A percentile compares a stretch with the other conserved stretches of the same genome.
These are phyloP conservation scores for Helicocarpus griseus DNA, from an alignment of 2,329 filamentous ascomycete species.

Conservation along the genomic window DNA sequence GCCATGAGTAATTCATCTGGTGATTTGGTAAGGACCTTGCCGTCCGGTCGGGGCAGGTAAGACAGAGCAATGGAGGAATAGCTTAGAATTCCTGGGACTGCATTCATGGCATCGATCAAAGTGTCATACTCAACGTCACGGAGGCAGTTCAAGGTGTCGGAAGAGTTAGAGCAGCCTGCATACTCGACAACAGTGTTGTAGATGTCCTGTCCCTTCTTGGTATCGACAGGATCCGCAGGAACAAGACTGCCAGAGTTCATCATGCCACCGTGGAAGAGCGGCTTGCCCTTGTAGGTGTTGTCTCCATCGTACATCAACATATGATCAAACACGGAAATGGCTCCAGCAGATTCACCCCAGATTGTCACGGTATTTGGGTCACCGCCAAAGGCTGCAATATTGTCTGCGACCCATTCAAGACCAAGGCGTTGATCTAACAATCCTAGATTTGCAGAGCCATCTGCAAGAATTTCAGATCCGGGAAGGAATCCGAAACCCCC, in stretches of 20 bases:
- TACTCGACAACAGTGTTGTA: conserved; percentile 36
- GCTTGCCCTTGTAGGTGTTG: conserved; percentile 62
- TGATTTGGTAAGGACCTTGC: conserved; percentile 50
- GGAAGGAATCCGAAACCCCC: conserved; percentile 66
- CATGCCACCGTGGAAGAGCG: conserved; percentile 65
- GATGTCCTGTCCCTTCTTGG: conserved; percentile 54
- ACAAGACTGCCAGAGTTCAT: conserved; percentile 63
- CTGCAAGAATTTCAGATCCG: conserved; percentile 56
- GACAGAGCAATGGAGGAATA: conserved; percentile 61
- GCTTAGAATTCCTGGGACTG: conserved; percentile 57
- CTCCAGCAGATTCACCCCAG: conserved; percentile 63
- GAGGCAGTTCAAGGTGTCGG: conserved; percentile 40
- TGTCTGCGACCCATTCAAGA: conserved; percentile 67
- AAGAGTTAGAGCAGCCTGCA: conserved; percentile 36
- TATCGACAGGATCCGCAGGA: conserved; percentile 55
- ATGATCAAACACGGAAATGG: conserved; percentile 67
- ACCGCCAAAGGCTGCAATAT: conserved; percentile 68
- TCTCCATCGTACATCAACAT: conserved; percentile 66
- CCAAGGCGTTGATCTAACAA: conserved; percentile 63
- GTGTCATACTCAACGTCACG: conserved; percentile 36
- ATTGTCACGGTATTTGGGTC: conserved; percentile 71
- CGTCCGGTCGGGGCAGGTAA: conserved; percentile 66
- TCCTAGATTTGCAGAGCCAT: conserved; percentile 61
- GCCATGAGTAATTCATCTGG: conserved; percentile 48
- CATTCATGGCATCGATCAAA: conserved; percentile 55